Percentiles rank a stretch among this genome's conserved stretches.
Evolutionary conservation across 768 basidiomycete species (phyloP).

Genomic region (Mycena alexandri): DNA sequence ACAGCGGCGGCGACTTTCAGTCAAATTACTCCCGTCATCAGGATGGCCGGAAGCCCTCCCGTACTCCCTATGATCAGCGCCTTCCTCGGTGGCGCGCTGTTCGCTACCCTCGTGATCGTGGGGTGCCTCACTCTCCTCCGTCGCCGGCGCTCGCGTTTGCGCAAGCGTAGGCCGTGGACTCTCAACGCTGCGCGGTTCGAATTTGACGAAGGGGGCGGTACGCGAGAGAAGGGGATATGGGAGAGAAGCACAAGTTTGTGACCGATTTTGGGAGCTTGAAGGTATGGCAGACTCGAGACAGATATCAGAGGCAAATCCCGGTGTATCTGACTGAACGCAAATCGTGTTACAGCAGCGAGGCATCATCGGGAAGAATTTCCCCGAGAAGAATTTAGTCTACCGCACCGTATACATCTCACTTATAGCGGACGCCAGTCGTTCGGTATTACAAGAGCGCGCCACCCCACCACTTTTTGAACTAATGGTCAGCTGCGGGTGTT

Average conservation of each 20-base stretch:
- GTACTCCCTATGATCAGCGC: slow-evolving; percentile 1
- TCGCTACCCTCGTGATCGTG: not conserved
- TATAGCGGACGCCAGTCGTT: no score
- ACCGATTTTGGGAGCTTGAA: not conserved
- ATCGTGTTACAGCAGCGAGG: no score
- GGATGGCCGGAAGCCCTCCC: slow-evolving; percentile 3
- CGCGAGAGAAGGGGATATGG: not conserved
- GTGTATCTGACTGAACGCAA: no score
- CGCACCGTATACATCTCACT: no score
- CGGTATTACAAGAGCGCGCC: no score
- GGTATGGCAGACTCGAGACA: not conserved
- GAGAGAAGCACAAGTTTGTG: not conserved
- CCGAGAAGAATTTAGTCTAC: no score
- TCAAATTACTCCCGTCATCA: not conserved
- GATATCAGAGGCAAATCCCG: no score
- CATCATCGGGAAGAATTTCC: no score
- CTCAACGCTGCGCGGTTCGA: not conserved
- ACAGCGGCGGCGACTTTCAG: not conserved
- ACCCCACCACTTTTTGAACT: no score
- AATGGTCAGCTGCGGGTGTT: no score
- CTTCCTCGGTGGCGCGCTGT: slow-evolving; percentile 8
- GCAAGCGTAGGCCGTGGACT: slow-evolving; percentile 2
- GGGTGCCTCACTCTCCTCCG: slow-evolving; percentile 4
- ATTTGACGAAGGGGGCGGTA: not conserved
- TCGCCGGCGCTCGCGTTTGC: slow-evolving; percentile 1